Conservation (phyloP, 1,284 basidiomycete species). For the Rhodotorula mucilaginosa region DNA sequence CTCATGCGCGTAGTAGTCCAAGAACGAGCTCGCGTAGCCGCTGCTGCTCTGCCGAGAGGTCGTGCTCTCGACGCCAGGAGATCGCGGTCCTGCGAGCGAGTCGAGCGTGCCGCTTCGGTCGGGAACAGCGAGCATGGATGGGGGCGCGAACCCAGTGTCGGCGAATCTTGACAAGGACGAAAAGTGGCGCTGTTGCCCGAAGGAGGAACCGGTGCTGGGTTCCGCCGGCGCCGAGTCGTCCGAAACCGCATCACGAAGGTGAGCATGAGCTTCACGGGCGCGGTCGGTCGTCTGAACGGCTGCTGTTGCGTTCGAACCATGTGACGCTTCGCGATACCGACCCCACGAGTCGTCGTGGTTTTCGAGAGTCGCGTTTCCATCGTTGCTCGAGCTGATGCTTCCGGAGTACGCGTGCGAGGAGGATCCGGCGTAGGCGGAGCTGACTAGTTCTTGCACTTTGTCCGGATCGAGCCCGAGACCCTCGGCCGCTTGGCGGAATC, state of each 20-base stretch:
- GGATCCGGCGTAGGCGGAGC: slow-evolving; percentile 26
- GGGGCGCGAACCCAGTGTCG: background rate
- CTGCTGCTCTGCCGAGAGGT: slow-evolving; percentile 16
- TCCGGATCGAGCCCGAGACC: slow-evolving; percentile 31
- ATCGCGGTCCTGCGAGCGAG: slow-evolving; percentile 9
- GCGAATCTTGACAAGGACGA: no score
- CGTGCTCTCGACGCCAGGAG: slow-evolving; percentile 22
- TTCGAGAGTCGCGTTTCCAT: background rate
- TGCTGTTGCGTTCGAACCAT: background rate
- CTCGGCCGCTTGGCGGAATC: slow-evolving; percentile 32
- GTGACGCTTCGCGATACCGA: background rate
- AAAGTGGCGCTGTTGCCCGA: no score
- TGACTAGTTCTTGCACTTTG: slow-evolving; percentile 34
- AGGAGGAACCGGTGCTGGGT: no score
- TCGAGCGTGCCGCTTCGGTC: background rate
- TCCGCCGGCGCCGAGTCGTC: no score
- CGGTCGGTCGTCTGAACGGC: background rate
- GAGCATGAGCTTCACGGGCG: no score
- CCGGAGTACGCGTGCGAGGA: slow-evolving; percentile 10
- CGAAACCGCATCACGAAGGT: no score
- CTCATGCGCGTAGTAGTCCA: slow-evolving; percentile 30
- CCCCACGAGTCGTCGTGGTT: background rate
- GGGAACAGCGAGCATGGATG: background rate
- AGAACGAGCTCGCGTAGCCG: slow-evolving; percentile 32
- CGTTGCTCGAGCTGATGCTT: slow-evolving; percentile 14